Evolutionary conservation across 1,139 yeast genomes (phyloP), one percentile per base, ranked within the genome.

Genomic region (Chernovozyma sophiae-reginae): DNA sequence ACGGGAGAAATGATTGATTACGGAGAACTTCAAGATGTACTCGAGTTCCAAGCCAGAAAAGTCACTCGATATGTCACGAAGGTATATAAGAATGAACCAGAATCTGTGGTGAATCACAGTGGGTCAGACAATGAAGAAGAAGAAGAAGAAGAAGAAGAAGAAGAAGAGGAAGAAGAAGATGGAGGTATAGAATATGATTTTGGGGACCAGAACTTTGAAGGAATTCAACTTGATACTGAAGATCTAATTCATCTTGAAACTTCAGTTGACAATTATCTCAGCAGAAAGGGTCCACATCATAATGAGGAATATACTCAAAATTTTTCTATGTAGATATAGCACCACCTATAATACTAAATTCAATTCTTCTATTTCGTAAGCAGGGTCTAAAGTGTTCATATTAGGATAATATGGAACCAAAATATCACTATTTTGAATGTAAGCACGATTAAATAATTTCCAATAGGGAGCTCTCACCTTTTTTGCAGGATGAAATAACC

Each of bases 401-500:
- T 65, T 57, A 0, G 98, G 98, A 53, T 84, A 90, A 49, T 72
- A 80, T 0, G 97, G 96, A 1, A 89, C 90, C 56, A 92, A 59
- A 0, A 90, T 67, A 53, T 87, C 95, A 30, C 80, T 69, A 43
- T 77, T 75, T 49, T 81, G 89, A 13, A 86, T 76, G 53, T 90
- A 90, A 17, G 90, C 79, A 37, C 69, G 62, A 49, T 92, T 90
- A 64, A 77, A 90, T 24, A 90, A 57, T 46, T 75, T 79, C 97
- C 98, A 94, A 56, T 84, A 94, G 0, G 95, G 81, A 2, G 62
- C 65, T 45, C 98, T 69, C 0, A 94, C 98, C 51, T 83, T 86
- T 39, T 82, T 69, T 0, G 98, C 96, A 1, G 97, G 95, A 51
- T 94, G 98, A 56, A 89, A 92, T 20, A 94, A 62, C 0, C 98